Conservation (phyloP, 495 filamentous ascomycete genomes). For the Paragyromitra xinjiangensis region DNA sequence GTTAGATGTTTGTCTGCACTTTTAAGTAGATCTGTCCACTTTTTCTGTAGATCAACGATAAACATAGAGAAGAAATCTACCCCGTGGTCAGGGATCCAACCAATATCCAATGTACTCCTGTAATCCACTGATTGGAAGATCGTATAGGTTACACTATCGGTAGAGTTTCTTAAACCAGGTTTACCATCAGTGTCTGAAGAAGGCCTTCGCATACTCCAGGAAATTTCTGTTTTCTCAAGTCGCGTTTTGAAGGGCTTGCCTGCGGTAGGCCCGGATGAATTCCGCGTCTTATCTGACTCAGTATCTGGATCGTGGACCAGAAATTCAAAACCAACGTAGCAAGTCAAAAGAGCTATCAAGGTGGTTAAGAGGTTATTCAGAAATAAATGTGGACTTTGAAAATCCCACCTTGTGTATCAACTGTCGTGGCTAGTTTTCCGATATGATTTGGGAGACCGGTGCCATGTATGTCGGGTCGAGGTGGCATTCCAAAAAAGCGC, state of each 20-base stretch:
- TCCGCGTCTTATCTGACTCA: background rate
- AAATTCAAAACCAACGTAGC: background rate
- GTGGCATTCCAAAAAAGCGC: background rate
- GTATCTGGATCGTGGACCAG: background rate
- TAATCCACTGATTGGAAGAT: constrained; percentile 16
- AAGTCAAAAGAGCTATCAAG: background rate
- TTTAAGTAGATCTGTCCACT: background rate
- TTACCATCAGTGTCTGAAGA: background rate
- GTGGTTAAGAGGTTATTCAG: background rate
- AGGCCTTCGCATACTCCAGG: constrained; percentile 16
- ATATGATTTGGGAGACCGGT: constrained; percentile 13
- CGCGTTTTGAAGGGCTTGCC: background rate
- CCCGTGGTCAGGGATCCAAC: constrained; percentile 25
- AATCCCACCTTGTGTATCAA: background rate
- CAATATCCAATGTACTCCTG: constrained; percentile 8
- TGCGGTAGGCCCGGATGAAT: background rate
- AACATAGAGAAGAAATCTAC: constrained; percentile 30
- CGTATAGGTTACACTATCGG: background rate
- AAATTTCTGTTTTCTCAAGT: constrained; percentile 6
- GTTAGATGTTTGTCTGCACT: background rate
- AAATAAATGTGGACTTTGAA: background rate
- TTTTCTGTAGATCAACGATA: constrained; percentile 3
- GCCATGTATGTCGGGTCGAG: background rate
- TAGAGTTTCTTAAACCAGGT: background rate
- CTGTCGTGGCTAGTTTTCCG: background rate